Evolutionary conservation across 768 basidiomycete genomes (phyloP).

Genomic region (Suillus variegatus): DNA sequence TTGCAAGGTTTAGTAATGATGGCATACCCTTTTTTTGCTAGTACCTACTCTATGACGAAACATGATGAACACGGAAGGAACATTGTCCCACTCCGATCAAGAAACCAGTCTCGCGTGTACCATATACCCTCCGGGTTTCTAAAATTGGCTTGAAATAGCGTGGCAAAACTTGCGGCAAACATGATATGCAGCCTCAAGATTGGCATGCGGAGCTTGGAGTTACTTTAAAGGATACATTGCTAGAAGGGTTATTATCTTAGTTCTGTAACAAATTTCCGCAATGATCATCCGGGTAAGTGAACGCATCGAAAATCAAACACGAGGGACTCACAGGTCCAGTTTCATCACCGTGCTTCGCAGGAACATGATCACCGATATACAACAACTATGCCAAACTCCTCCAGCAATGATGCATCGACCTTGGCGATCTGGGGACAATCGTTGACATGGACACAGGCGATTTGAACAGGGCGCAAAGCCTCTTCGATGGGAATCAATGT

Average conservation of each 20-base stretch:
- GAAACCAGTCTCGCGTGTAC: background rate
- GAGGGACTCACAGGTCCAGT: background rate
- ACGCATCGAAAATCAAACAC: background rate
- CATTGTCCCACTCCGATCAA: background rate
- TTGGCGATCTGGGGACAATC: constrained; percentile 40
- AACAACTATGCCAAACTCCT: constrained; percentile 36
- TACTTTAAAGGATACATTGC: constrained; percentile 8
- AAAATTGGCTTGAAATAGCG: background rate
- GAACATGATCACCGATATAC: constrained; percentile 16
- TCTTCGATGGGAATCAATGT: constrained; percentile 40
- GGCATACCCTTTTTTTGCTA: background rate
- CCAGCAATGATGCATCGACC: constrained; percentile 40
- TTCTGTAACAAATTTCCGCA: background rate
- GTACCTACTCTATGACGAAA: background rate
- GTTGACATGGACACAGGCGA: constrained; percentile 45
- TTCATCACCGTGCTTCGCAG: background rate
- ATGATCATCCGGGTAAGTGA: background rate
- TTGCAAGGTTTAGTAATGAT: background rate
- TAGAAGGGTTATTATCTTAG: background rate
- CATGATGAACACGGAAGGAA: background rate
- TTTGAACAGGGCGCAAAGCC: constrained; percentile 32
- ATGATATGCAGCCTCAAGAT: constrained; percentile 5
- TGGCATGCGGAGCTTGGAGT: constrained; percentile 1
- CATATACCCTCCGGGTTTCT: background rate
- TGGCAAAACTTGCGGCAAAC: background rate